Evolutionary conservation across 108 stramenopile genomes (phyloP).

Genomic region (Stephanodiscus minutulus): DNA sequence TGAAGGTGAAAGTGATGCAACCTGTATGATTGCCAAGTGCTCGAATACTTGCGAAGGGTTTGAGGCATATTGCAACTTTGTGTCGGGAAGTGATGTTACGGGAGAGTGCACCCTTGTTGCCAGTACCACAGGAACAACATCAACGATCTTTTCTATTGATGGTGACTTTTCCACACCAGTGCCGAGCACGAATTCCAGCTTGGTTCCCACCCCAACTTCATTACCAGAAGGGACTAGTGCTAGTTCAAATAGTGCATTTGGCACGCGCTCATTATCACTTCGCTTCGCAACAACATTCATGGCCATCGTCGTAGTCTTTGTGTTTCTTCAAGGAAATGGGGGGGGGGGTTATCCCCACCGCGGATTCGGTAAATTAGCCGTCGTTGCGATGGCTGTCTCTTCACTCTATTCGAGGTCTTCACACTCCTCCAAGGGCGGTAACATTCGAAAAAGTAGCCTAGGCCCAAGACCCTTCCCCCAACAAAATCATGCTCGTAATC

Average conservation of each 20-base stretch:
- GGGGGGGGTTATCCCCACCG: not conserved
- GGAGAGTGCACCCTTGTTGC: not conserved
- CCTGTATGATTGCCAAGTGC: not conserved
- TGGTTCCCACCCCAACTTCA: no score
- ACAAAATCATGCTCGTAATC: slow-evolving; percentile 2
- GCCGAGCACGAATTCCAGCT: no score
- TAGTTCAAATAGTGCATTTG: not conserved
- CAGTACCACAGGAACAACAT: not conserved
- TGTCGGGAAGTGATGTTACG: not conserved
- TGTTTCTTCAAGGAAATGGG: slow-evolving; percentile 9
- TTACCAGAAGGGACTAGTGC: not conserved
- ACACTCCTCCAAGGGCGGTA: not conserved
- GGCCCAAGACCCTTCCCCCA: not conserved
- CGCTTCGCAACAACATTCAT: slow-evolving; percentile 5
- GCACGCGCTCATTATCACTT: not conserved
- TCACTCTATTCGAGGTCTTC: slow-evolving; percentile 9
- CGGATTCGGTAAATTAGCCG: slow-evolving; percentile 15
- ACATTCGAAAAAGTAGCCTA: slow-evolving; percentile 5
- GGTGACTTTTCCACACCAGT: no score
- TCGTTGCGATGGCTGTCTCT: slow-evolving; percentile 23
- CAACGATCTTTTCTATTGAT: not conserved
- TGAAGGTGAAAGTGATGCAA: not conserved
- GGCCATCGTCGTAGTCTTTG: slow-evolving; percentile 7
- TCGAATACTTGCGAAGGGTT: not conserved
- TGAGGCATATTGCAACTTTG: not conserved